A percentile compares a stretch with the other conserved stretches of the same genome.
These are phyloP conservation scores for Sclerotinia glacialis DNA, from an alignment of 2,329 filamentous ascomycete species.

Conservation along the genomic window DNA sequence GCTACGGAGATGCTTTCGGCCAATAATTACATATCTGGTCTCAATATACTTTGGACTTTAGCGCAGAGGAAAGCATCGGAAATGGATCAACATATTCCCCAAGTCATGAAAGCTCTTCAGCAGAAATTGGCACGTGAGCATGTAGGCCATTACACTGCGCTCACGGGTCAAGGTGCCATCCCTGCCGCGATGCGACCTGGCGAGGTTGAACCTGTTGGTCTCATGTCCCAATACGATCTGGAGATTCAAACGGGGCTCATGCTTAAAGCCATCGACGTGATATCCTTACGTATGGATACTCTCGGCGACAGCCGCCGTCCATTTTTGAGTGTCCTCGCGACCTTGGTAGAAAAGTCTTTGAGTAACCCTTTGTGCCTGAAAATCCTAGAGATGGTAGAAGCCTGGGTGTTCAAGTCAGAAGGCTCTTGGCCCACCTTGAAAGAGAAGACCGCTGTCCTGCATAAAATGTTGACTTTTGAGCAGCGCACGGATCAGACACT, in stretches of 20 bases:
- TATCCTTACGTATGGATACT: conserved; percentile 86
- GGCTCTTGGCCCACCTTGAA: conserved; percentile 97
- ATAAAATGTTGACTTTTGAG: conserved; percentile 98
- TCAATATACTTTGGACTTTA: conserved; percentile 92
- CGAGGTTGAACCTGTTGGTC: conserved; percentile 52
- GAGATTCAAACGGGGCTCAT: conserved; percentile 89
- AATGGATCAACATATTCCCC: conserved; percentile 83
- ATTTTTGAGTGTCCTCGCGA: conserved; percentile 91
- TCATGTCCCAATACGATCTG: conserved; percentile 72
- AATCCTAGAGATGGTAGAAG: conserved; percentile 88
- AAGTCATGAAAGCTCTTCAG: conserved; percentile 91
- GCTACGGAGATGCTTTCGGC: conserved; percentile 84
- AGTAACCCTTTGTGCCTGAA: conserved; percentile 86
- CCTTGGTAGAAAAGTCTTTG: conserved; percentile 90
- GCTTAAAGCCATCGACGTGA: conserved; percentile 91
- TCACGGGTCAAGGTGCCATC: conserved; percentile 49
- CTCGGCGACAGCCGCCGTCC: conserved; percentile 87
- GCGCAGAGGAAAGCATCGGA: conserved; percentile 80
- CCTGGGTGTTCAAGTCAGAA: conserved; percentile 92
- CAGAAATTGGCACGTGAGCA: conserved; percentile 91
- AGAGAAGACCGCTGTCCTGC: conserved; percentile 97
- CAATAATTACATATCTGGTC: conserved; percentile 77
- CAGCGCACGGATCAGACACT: conserved; percentile 77
- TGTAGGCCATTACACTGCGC: conserved; percentile 68
- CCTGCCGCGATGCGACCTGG: conserved; percentile 40